Evolutionary conservation across 2,329 filamentous ascomycete species (phyloP).

Genomic region (Paramyrothecium roridum): DNA sequence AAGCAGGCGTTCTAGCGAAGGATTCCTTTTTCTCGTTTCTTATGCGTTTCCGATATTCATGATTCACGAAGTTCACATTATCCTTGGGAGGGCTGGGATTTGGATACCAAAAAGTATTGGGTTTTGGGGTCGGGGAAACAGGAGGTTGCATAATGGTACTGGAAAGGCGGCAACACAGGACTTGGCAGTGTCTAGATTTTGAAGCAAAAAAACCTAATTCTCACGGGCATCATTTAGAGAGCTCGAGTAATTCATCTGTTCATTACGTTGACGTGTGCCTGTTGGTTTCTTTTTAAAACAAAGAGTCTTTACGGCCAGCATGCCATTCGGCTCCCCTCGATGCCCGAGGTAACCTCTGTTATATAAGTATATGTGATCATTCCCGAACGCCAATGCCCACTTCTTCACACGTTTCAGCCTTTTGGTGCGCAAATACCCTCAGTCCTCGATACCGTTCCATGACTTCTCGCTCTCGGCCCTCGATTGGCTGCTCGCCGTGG

Average conservation of each 20-base stretch:
- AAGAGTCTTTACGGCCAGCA: no score
- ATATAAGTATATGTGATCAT: neutral
- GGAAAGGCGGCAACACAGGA: neutral
- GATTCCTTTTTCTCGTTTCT: neutral
- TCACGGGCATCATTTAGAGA: no score
- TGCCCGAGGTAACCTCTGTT: neutral
- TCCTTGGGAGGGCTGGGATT: neutral
- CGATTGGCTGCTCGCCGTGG: slow-evolving; percentile 7
- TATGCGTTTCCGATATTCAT: neutral
- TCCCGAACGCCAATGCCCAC: neutral
- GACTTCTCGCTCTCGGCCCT: slow-evolving; percentile 36
- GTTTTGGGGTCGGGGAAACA: neutral
- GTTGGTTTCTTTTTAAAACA: neutral
- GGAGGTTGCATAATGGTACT: neutral
- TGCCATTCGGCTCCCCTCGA: no score
- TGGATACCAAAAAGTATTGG: neutral
- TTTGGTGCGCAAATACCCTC: slow-evolving; percentile 3
- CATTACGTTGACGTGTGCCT: neutral
- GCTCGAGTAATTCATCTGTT: neutral
- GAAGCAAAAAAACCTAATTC: neutral
- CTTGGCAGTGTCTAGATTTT: neutral
- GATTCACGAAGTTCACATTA: neutral
- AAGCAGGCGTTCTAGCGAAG: neutral
- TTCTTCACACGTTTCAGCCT: no score
- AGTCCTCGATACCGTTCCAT: slow-evolving; percentile 40